Conservation (phyloP, 202 grass and related monocot genomes). For the Schoenoplectus tabernaemontani region DNA sequence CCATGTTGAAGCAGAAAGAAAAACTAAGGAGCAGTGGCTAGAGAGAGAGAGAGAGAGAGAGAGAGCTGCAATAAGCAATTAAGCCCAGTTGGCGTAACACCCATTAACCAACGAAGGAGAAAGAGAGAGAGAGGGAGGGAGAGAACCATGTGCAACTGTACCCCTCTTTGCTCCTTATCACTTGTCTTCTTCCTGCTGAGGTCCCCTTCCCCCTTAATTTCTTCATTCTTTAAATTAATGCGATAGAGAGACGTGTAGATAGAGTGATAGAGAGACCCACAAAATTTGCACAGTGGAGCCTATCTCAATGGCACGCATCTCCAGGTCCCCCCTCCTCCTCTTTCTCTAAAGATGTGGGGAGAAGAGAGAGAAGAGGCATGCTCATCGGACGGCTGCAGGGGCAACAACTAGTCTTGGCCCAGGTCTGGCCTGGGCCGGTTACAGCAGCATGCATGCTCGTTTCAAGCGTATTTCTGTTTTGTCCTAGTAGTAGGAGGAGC, state of each 20-base stretch:
- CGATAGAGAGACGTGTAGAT: constrained; percentile 19
- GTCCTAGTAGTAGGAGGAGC: too few relatives aligned
- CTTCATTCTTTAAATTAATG: constrained; percentile 18
- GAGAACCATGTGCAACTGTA: constrained; percentile 25
- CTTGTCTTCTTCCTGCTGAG: constrained; percentile 22
- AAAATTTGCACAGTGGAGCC: constrained; percentile 16
- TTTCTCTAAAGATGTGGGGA: constrained; percentile 16
- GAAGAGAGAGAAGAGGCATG: constrained; percentile 12
- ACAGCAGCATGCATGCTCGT: constrained; percentile 16
- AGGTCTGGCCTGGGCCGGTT: constrained; percentile 12
- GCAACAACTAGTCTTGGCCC: background rate
- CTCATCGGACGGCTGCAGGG: constrained; percentile 24
- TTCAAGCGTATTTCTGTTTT: constrained; percentile 6
- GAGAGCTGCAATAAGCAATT: constrained; percentile 14
- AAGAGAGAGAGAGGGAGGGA: background rate
- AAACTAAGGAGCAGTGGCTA: background rate
- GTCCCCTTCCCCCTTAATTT: too few relatives aligned
- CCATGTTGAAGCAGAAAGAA: background rate
- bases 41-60: constrained; percentile 21
- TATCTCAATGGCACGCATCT: constrained; percentile 23
- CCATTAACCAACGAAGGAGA: constrained; percentile 6
- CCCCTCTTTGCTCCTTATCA: constrained; percentile 10
- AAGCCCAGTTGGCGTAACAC: background rate
- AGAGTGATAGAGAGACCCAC: constrained; percentile 17
- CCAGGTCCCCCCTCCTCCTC: background rate